A percentile compares a stretch with the other conserved stretches of the same genome.
Evolutionary conservation across 345 rosid species (phyloP).

Genomic region (Salix viminalis): DNA sequence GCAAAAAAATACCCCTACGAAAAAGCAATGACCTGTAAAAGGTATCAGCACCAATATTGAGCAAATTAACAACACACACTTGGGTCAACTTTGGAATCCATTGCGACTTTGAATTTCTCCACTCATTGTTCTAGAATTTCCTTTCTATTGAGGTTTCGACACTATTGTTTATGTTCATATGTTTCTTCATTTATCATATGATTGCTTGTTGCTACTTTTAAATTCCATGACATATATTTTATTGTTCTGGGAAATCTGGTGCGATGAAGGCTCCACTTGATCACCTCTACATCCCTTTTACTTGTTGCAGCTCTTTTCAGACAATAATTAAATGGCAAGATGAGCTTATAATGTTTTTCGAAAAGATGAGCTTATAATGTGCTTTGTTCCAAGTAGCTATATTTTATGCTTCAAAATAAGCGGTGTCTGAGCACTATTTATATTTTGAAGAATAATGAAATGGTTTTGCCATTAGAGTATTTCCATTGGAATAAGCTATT

Average conservation of each 20-base stretch:
- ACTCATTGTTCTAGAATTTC: conserved; percentile 14
- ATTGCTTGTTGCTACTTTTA: not conserved
- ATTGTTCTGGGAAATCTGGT: not conserved
- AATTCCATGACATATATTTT: not conserved
- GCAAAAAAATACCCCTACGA: not conserved
- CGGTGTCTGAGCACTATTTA: not conserved
- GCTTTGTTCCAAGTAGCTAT: not conserved
- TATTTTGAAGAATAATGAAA: too few species aligned
- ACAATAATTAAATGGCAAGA: not conserved
- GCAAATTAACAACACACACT: not conserved
- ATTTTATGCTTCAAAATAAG: not conserved
- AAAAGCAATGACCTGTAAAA: conserved; percentile 11
- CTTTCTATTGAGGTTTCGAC: not conserved
- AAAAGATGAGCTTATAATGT: not conserved
- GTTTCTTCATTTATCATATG: not conserved
- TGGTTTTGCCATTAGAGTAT: too few species aligned
- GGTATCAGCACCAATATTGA: conserved; percentile 8
- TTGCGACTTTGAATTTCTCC: conserved; percentile 28
- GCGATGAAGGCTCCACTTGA: conserved; percentile 11
- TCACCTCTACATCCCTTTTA: not conserved
- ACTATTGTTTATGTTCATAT: not conserved
- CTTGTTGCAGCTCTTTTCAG: not conserved
- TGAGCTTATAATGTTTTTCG: conserved; percentile 1
- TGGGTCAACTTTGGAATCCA: conserved; percentile 47
- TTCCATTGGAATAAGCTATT: too few species aligned